These are phyloP conservation scores for Plasmodium sp. DNA, from an alignment of 169 alveolate genomes.

Conservation along the genomic window DNA sequence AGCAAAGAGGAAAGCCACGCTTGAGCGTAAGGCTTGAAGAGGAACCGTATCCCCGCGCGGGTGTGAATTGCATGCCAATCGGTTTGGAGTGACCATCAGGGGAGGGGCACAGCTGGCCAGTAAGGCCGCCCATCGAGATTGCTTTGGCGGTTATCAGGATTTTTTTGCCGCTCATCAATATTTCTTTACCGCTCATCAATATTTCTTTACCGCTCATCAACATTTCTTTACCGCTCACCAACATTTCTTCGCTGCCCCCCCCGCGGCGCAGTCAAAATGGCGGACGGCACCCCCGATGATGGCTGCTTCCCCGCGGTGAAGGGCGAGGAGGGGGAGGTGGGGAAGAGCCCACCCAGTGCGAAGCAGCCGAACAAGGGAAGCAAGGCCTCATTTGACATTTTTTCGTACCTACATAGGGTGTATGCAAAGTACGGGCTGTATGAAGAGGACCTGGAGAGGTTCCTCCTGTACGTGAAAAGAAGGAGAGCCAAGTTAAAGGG, in stretches of 20 bases:
- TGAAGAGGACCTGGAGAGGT: conserved; percentile 19
- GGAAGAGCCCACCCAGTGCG: not conserved
- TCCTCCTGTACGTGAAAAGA: conserved; percentile 13
- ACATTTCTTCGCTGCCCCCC: not conserved
- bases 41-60: not conserved
- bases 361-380: not conserved
- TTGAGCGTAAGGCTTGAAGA: not conserved
- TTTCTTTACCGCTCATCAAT: too few relatives aligned
- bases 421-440: conserved; percentile 44
- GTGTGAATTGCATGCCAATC: not conserved
- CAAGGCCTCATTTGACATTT: conserved; percentile 18
- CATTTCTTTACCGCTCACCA: too few relatives aligned
- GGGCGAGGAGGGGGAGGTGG: not conserved
- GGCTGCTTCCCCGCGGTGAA: not conserved
- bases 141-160: too few relatives aligned
- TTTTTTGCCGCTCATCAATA: not conserved
- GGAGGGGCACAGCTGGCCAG: not conserved
- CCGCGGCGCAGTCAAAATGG: not conserved
- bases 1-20: not conserved
- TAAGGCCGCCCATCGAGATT: not conserved
- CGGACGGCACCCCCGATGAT: not conserved
- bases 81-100: not conserved
- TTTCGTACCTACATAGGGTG: conserved; percentile 20
- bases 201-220: too few relatives aligned
- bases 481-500: conserved; percentile 37